A percentile compares a stretch with the other conserved stretches of the same genome.
phyloP scores from a whole-genome alignment of 2,329 filamentous ascomycete genomes.

The Pseudogymnoascus sp. region DNA sequence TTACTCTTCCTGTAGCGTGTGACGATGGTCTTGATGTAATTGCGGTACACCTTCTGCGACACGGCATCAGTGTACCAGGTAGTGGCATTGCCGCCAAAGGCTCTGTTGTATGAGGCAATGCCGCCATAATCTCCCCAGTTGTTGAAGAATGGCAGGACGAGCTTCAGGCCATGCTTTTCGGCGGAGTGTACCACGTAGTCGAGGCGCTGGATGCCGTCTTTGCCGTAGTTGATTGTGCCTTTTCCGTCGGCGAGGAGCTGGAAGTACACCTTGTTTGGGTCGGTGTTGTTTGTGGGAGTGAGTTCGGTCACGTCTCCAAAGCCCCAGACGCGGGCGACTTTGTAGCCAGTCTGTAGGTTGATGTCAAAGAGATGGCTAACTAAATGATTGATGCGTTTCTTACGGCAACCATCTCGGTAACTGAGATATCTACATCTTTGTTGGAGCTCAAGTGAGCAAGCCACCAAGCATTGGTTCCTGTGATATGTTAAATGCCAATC shows the following conservation, averaged over 20 bases:
- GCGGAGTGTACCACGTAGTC: conserved; percentile 56
- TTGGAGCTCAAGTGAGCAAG: conserved; percentile 45
- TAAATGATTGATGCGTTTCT: not conserved
- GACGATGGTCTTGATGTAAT: conserved; percentile 53
- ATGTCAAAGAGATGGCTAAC: conserved; percentile 13
- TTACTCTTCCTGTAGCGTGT: conserved; percentile 50
- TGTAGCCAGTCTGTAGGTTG: conserved; percentile 41
- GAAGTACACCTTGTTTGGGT: conserved; percentile 38
- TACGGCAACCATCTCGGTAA: conserved; percentile 37
- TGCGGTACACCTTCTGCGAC: conserved; percentile 48
- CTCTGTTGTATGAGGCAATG: conserved; percentile 49
- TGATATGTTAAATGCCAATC: not conserved
- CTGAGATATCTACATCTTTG: conserved; percentile 46
- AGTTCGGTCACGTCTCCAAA: conserved; percentile 50
- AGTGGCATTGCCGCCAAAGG: conserved; percentile 44
- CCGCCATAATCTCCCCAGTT: conserved; percentile 63
- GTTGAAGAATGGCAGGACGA: conserved; percentile 60
- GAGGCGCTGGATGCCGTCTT: conserved; percentile 55
- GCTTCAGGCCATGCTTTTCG: conserved; percentile 51
- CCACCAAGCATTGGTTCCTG: conserved; percentile 50
- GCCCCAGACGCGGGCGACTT: conserved; percentile 54
- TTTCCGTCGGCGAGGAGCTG: conserved; percentile 38
- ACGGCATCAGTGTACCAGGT: conserved; percentile 50
- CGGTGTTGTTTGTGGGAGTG: conserved; percentile 27
- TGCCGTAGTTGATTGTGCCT: conserved; percentile 55